These are phyloP conservation scores for Cryptosporidium ubiquitum DNA, from an alignment of 169 alveolate genomes.

Conservation along the genomic window DNA sequence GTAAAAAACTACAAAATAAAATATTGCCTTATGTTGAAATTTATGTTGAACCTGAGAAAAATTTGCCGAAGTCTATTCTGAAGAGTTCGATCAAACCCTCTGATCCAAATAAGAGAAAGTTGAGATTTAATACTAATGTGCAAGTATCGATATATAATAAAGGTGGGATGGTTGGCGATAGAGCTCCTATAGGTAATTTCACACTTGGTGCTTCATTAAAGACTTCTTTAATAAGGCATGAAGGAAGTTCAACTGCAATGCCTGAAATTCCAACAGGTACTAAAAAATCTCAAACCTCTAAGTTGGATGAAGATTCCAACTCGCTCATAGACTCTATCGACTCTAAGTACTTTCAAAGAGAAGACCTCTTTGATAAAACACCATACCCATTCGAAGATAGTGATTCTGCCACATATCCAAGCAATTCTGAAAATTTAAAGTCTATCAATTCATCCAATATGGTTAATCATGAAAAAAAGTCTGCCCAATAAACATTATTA, in stretches of 20 bases:
- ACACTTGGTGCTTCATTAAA: conserved; percentile 30
- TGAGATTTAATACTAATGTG: conserved; percentile 23
- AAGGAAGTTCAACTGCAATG: conserved; percentile 25
- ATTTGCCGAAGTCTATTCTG: conserved; percentile 18
- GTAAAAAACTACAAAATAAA: conserved; percentile 35
- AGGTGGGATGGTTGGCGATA: conserved; percentile 1
- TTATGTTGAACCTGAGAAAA: conserved; percentile 2
- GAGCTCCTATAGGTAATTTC: background rate
- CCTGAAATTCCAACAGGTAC: conserved; percentile 29
- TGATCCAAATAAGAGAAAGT: conserved; percentile 12
- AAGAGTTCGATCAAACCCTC: conserved; percentile 16
- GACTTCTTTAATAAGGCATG: conserved; percentile 15
- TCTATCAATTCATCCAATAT: background rate
- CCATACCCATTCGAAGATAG: conserved; percentile 59
- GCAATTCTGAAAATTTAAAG: background rate
- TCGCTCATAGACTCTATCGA: background rate
- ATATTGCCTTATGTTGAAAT: conserved; percentile 39
- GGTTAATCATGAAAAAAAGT: background rate
- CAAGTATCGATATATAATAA: conserved; percentile 13
- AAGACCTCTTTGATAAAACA: conserved; percentile 34
- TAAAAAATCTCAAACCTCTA: background rate
- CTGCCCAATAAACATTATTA: background rate
- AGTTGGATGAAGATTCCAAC: background rate
- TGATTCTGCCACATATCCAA: background rate
- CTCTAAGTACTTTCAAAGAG: background rate